These are phyloP conservation scores for Tricholoma sp. DNA, from an alignment of 768 basidiomycete genomes.

Conservation along the genomic window DNA sequence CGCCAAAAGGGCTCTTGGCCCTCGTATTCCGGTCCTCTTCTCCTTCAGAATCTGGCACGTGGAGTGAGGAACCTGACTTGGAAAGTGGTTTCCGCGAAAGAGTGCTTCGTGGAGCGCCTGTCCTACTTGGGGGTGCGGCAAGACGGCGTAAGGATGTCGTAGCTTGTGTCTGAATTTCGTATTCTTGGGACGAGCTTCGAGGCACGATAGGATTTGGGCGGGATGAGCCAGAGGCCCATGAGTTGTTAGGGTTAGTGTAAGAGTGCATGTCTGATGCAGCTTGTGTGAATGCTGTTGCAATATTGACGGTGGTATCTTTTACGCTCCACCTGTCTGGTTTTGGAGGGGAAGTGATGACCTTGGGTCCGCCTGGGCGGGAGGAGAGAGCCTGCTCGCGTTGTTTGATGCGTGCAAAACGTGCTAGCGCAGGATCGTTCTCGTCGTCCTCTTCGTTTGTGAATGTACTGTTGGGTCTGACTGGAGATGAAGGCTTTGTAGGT, in stretches of 20 bases:
- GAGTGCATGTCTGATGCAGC: conserved; percentile 53
- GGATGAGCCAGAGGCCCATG: conserved; percentile 64
- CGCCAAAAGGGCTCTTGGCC: conserved; percentile 67
- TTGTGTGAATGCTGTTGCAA: conserved; percentile 75
- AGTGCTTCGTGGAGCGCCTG: conserved; percentile 25
- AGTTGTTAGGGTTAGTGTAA: conserved; percentile 48
- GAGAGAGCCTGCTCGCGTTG: conserved; percentile 32
- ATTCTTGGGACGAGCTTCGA: conserved; percentile 77
- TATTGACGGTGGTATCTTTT: conserved; percentile 83
- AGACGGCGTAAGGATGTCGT: conserved; percentile 48
- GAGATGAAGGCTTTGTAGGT: conserved; percentile 46
- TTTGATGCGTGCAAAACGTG: conserved; percentile 38
- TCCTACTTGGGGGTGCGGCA: conserved; percentile 50
- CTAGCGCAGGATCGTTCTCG: conserved; percentile 35
- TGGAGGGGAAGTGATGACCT: conserved; percentile 40
- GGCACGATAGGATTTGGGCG: conserved; percentile 45
- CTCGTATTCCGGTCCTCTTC: conserved; percentile 48
- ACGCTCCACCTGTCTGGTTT: conserved; percentile 69
- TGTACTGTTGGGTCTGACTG: conserved; percentile 29
- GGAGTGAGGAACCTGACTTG: conserved; percentile 48
- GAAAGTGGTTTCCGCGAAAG: conserved; percentile 43
- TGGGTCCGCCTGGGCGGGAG: conserved; percentile 31
- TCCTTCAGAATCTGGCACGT: conserved; percentile 67
- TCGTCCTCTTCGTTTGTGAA: conserved; percentile 29
- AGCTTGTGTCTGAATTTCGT: conserved; percentile 60